A percentile compares a stretch with the other conserved stretches of the same genome.
These are phyloP conservation scores for Microstegium vimineum DNA, from an alignment of 176 grass and related monocot species.

Conservation along the genomic window DNA sequence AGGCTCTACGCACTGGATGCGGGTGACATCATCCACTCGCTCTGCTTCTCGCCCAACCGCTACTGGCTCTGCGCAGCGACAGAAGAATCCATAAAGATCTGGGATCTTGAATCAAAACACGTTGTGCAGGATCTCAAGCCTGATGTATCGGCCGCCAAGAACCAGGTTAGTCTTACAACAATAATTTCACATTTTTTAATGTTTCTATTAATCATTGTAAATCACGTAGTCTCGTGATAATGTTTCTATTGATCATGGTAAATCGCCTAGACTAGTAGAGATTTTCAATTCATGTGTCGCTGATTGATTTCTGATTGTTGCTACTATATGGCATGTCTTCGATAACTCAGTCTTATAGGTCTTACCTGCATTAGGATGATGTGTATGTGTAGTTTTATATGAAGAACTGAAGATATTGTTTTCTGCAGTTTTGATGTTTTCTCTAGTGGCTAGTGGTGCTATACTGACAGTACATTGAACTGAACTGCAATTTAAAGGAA, in stretches of 20 bases:
- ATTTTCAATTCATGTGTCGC: background rate
- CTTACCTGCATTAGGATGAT: background rate
- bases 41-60: slow-evolving; percentile 92
- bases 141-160: slow-evolving; percentile 47
- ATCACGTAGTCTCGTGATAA: too few species aligned
- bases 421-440: background rate
- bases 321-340: background rate
- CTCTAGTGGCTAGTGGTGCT: background rate
- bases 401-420: background rate
- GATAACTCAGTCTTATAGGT: background rate
- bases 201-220: background rate
- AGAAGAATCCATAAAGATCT: slow-evolving; percentile 86
- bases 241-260: background rate
- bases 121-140: slow-evolving; percentile 89
- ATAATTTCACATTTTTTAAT: background rate
- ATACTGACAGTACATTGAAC: background rate
- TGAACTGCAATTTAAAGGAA: background rate
- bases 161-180: slow-evolving; percentile 43
- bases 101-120: slow-evolving; percentile 94
- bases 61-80: slow-evolving; percentile 95
- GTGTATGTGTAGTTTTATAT: too few species aligned
- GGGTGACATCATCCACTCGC: slow-evolving; percentile 63
- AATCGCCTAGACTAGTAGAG: background rate
- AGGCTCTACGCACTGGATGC: slow-evolving; percentile 73
- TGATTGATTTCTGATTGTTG: background rate